Conservation (phyloP, 2,329 filamentous ascomycete genomes). For the Aspergillus aculeatus region DNA sequence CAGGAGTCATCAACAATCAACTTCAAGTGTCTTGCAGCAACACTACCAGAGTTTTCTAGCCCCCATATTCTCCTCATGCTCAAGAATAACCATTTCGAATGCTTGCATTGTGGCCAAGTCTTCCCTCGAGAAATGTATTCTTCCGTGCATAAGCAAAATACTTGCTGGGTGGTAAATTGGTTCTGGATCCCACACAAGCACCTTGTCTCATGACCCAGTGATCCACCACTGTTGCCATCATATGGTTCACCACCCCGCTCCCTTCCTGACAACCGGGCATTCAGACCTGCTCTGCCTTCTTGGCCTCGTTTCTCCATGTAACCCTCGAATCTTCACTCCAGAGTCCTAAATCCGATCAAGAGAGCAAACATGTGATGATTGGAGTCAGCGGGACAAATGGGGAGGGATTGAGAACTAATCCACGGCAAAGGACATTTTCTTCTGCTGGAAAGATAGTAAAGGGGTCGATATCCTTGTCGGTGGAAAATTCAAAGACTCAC, state of each 20-base stretch:
- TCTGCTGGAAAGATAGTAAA: background rate
- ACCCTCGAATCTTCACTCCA: background rate
- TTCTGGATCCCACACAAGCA: background rate
- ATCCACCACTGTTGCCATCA: background rate
- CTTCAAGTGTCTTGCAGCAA: background rate
- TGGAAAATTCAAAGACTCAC: background rate
- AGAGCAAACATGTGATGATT: conserved; percentile 4
- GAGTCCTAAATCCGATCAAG: background rate
- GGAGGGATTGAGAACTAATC: conserved; percentile 5
- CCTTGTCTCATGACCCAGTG: conserved; percentile 11
- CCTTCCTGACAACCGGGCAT: background rate
- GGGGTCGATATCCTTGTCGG: background rate
- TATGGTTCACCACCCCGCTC: background rate
- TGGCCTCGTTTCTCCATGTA: conserved; percentile 1
- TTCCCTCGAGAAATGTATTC: background rate
- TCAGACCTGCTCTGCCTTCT: background rate
- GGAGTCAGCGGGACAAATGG: background rate
- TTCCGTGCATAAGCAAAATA: background rate
- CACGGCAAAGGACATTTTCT: background rate
- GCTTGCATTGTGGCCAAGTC: background rate
- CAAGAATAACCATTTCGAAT: background rate
- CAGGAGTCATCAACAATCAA: background rate
- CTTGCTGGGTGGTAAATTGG: background rate
- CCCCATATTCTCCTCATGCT: background rate
- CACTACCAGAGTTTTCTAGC: background rate